Conservation (phyloP, 192 early-diverging fungal genomes). For the Coemansia sp. region DNA sequence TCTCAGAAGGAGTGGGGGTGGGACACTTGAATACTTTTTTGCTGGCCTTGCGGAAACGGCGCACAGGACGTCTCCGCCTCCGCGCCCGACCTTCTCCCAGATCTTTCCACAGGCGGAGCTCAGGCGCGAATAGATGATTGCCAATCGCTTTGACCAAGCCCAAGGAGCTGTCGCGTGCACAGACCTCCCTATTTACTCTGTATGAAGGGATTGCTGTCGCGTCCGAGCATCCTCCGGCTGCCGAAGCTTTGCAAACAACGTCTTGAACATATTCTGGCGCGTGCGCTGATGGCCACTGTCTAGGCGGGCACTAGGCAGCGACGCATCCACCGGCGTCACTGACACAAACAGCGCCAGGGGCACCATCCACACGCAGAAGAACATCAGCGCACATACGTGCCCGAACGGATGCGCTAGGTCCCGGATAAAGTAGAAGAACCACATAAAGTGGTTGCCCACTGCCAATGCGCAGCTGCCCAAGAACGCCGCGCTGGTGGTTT, state of each 20-base stretch:
- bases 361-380: conserved; percentile 91
- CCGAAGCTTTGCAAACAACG: conserved; percentile 17
- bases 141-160: background rate
- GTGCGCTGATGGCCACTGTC: conserved; percentile 1
- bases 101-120: background rate
- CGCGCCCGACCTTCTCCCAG: background rate
- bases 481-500: conserved; percentile 70
- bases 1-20: background rate
- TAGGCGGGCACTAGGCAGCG: conserved; percentile 55
- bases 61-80: background rate
- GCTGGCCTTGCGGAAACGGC: background rate
- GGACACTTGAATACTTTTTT: background rate
- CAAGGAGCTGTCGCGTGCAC: background rate
- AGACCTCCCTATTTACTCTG: conserved; percentile 12
- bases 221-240: conserved; percentile 9
- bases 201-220: conserved; percentile 27
- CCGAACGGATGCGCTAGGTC: conserved; percentile 67
- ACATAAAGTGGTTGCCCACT: conserved; percentile 87
- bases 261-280: conserved; percentile 40
- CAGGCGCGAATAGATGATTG: background rate
- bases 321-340: conserved; percentile 53
- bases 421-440: conserved; percentile 89
- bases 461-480: conserved; percentile 80
- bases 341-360: conserved; percentile 93
- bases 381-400: conserved; percentile 90